phyloP scores from a whole-genome alignment of 768 basidiomycete genomes.

The Ramaria sp. region DNA sequence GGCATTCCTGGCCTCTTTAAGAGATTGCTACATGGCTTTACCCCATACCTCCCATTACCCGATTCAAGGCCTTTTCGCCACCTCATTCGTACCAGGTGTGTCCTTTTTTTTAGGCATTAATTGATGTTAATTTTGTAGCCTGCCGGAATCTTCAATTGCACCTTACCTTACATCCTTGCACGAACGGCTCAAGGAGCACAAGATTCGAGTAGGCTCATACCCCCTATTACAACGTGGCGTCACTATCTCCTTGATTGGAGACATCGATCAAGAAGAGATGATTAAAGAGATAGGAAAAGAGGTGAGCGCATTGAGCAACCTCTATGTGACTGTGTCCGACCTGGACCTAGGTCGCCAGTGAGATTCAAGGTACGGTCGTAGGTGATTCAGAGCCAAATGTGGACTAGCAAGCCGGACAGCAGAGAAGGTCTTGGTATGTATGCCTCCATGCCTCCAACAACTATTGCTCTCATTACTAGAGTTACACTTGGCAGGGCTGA shows the following conservation, averaged over 20 bases:
- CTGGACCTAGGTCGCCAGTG: slow-evolving; percentile 2
- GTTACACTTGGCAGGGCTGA: too few species aligned
- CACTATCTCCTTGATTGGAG: slow-evolving; percentile 54
- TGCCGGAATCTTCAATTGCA: slow-evolving; percentile 76
- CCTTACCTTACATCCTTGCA: slow-evolving; percentile 78
- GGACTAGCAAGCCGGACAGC: background rate
- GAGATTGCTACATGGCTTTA: slow-evolving; percentile 64
- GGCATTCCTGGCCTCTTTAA: slow-evolving; percentile 83
- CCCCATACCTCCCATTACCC: slow-evolving; percentile 61
- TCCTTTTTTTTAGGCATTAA: background rate
- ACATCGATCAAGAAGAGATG: slow-evolving; percentile 20
- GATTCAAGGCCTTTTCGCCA: slow-evolving; percentile 65
- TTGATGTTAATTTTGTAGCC: slow-evolving; percentile 22
- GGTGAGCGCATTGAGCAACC: slow-evolving; percentile 13
- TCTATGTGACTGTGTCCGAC: background rate
- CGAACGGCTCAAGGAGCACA: slow-evolving; percentile 57
- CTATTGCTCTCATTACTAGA: too few species aligned
- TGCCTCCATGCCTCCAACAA: too few species aligned
- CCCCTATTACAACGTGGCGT: slow-evolving; percentile 51
- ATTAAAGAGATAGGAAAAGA: slow-evolving; percentile 25
- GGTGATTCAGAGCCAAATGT: background rate
- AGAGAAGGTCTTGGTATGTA: background rate
- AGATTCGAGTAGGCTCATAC: slow-evolving; percentile 77
- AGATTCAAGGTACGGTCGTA: slow-evolving; percentile 7
- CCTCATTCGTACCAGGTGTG: slow-evolving; percentile 75